Base-by-base conservation (phyloP, 2,329 filamentous ascomycete genomes). In the Aspergillus sp. region DNA sequence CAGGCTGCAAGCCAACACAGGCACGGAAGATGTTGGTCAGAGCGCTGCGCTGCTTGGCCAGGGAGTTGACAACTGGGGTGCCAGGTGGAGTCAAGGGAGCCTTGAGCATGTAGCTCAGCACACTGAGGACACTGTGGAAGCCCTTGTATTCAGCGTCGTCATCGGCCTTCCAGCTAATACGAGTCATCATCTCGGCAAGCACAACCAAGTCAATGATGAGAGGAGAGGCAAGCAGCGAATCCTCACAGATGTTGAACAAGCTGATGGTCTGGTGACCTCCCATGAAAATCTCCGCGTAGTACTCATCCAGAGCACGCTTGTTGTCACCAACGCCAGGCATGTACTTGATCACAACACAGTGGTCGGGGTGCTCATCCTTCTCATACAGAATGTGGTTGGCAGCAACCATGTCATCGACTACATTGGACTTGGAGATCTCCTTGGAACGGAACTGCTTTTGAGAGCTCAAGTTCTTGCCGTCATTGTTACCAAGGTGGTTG, bases 331-430 rank as follows among this genome's bases (percentile, higher is more conserved):
- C 95, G 63, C 93, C 91, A 37, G 95, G 95, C 93, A 99, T 96
- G 83, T 99, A 99, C 86, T 99, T 99, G 87, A 99, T 99, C 68
- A 99, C 95, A 59, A 99, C 95, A 59, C 91, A 96, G 82, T 99
- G 95, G 75, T 99, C 93, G 2, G 95, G 95, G 77, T 98, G 93
- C 81, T 99, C 95, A 67, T 88, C 92, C 70, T 90, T 82, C 78
- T 89, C 86, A 83, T 99, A 99, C 56, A 99, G 84, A 50, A 98
- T 87, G 51, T 79, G 82, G 82, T 99, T 99, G 71, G 95, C 93
- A 71, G 91, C 93, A 60, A 99, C 95, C 95, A 99, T 99, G 82
- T 99, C 95, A 74, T 99, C 95, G 56, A 99, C 95, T 12, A 99
- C 95, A 75, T 97, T 99, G 70, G 91, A 96, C 84, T 99, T 99